Evolutionary conservation across 306 rosid genomes (phyloP), one percentile per base, ranked within the genome.

Genomic region (Prunus campanulata): DNA sequence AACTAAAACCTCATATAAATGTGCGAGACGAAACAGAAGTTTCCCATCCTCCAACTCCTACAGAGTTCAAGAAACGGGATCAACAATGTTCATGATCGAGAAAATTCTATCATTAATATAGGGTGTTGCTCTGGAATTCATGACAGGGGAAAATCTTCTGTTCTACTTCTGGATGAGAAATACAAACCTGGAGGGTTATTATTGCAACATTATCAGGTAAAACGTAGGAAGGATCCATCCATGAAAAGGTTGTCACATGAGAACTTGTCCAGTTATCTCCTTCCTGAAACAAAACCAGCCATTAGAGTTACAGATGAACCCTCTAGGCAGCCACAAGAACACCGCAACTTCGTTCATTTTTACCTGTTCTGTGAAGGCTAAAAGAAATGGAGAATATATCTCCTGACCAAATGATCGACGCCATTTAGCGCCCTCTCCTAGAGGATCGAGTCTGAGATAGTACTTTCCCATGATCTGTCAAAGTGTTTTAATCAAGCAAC

Each of bases 351-450:
- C 32, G 51, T 46, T 72, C 72, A 35, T 35, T 56, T 70, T 79
- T 68, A 85, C 87, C 85, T 88, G 88, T 84, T 90, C 87, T 11
- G 96, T 64, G 83, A 92, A 92, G 73, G 97, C 97, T 74, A 92
- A 80, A 61, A 92, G 97, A 12, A 92, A 68, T 0, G 97, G 97
- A 0, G 97, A 92, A 80, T 86, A 92, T 81, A 87, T 78, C 87
- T 92, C 92, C 79, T 92, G 97, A 61, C 96, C 97, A 74, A 83
- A 78, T 49, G 92, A 76, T 55, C 97, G 91, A 72, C 97, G 97
- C 97, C 97, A 92, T 70, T 81, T 92, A 27, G 92, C 92, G 30
- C 97, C 96, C 75, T 90, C 92, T 82, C 92, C 96, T 19, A 77
- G 32, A 16, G 84, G 88, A 70, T 92, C 97, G n/a, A 92, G 81